Evolutionary conservation across 371 early-diverging fungal species (phyloP).

Genomic region (Lichtheimia hyalospora): DNA sequence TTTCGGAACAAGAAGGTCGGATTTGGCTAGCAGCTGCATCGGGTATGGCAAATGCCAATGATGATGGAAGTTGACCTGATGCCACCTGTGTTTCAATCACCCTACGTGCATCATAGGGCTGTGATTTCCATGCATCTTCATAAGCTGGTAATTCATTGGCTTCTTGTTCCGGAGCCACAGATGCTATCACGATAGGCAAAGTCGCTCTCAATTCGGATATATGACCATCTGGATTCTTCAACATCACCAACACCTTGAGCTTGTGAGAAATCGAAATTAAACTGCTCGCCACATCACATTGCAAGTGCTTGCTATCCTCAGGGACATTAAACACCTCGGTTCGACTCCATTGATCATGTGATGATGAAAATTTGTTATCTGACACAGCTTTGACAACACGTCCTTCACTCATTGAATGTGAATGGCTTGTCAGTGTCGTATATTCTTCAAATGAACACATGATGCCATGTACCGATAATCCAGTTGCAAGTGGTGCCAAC

Average conservation of each 20-base stretch:
- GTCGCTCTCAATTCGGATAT: conserved; percentile 45
- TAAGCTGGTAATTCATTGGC: conserved; percentile 42
- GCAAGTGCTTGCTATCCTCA: conserved; percentile 15
- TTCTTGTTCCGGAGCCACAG: conserved; percentile 34
- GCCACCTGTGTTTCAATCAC: conserved; percentile 25
- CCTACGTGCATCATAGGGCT: conserved; percentile 34
- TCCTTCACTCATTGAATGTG: conserved; percentile 31
- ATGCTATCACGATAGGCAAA: conserved; percentile 35
- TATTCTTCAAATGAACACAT: conserved; percentile 39
- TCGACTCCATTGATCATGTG: conserved; percentile 22
- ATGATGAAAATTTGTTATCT: conserved; percentile 27
- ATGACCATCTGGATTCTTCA: conserved; percentile 46
- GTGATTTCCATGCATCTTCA: conserved; percentile 48
- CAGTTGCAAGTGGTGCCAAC: conserved; percentile 29
- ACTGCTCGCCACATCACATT: conserved; percentile 29
- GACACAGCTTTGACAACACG: conserved; percentile 24
- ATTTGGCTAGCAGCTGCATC: conserved; percentile 82
- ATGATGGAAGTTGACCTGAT: conserved; percentile 33
- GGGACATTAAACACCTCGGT: conserved; percentile 23
- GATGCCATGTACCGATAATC: conserved; percentile 26
- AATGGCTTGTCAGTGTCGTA: conserved; percentile 23
- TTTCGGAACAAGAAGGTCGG: conserved; percentile 59
- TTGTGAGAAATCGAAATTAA: conserved; percentile 40
- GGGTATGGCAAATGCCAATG: conserved; percentile 66
- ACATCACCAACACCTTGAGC: conserved; percentile 37